Conservation (phyloP, 345 rosid genomes). For the Citrus hindsii region DNA sequence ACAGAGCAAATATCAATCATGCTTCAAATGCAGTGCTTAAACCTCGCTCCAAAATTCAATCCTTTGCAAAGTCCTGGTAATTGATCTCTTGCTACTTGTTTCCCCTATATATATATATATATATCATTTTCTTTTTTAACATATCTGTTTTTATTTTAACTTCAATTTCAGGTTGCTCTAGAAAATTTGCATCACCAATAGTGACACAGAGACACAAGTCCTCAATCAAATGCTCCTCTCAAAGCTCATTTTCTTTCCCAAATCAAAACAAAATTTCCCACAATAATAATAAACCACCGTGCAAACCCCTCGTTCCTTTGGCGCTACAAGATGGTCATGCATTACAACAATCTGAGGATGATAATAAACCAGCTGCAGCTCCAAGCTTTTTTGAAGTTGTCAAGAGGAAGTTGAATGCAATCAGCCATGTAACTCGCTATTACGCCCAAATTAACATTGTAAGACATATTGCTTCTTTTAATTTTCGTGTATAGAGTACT, state of each 20-base stretch:
- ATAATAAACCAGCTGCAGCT: background rate
- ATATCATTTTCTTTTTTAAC: background rate
- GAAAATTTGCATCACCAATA: background rate
- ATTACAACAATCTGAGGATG: background rate
- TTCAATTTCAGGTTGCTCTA: background rate
- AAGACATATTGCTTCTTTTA: background rate
- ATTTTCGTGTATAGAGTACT: too few species aligned
- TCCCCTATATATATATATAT: background rate
- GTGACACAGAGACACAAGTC: background rate
- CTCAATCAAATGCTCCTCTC: background rate
- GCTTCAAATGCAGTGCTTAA: background rate
- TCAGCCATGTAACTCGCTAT: background rate
- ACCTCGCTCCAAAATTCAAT: background rate
- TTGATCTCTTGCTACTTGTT: background rate
- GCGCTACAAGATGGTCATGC: background rate
- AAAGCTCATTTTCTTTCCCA: background rate
- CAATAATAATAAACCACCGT: background rate
- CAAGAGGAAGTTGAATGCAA: background rate
- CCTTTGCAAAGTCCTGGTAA: background rate
- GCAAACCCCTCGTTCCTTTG: background rate
- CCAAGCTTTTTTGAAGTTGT: background rate
- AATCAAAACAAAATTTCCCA: background rate
- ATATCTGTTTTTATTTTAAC: too few species aligned
- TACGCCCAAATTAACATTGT: background rate
- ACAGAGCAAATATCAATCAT: background rate